phyloP scores from a whole-genome alignment of 257 asterid species.

The Henckelia pumila region DNA sequence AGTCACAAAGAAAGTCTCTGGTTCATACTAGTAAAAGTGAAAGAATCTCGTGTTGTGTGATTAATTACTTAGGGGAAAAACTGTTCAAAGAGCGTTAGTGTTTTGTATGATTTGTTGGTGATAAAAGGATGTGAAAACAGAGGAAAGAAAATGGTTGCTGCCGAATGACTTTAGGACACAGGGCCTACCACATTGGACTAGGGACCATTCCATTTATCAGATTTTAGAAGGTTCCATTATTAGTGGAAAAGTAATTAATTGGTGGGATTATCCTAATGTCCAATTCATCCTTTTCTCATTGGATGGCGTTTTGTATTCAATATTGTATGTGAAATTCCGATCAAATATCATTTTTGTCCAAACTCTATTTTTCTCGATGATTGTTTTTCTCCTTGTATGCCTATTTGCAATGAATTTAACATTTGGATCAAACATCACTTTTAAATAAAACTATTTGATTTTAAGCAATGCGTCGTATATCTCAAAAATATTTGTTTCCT shows the following conservation, averaged over 20 bases:
- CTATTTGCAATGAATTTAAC: too few species aligned
- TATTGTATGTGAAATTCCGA: not conserved
- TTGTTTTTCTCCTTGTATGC: too few species aligned
- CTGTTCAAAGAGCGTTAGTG: not conserved
- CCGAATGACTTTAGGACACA: not conserved
- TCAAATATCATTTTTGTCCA: not conserved
- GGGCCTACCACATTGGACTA: constrained; percentile 29
- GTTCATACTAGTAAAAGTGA: not conserved
- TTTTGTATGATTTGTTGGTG: not conserved
- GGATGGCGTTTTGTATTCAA: too few species aligned
- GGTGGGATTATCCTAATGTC: not conserved
- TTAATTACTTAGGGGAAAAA: not conserved
- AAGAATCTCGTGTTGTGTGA: not conserved
- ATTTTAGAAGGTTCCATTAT: constrained; percentile 19
- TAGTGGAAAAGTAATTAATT: not conserved
- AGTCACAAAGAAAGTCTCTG: constrained; percentile 1
- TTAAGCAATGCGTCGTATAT: too few species aligned
- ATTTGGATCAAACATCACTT: too few species aligned
- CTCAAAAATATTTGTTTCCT: too few species aligned
- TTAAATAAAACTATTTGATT: too few species aligned
- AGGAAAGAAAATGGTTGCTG: constrained; percentile 17
- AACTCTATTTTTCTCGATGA: not conserved
- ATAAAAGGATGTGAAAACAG: constrained; percentile 4
- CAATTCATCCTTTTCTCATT: not conserved
- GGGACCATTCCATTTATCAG: constrained; percentile 25